Evolutionary conservation across 352 stramenopile genomes (phyloP), one percentile per base, ranked within the genome.

Genomic region (Pythium folliculosum): DNA sequence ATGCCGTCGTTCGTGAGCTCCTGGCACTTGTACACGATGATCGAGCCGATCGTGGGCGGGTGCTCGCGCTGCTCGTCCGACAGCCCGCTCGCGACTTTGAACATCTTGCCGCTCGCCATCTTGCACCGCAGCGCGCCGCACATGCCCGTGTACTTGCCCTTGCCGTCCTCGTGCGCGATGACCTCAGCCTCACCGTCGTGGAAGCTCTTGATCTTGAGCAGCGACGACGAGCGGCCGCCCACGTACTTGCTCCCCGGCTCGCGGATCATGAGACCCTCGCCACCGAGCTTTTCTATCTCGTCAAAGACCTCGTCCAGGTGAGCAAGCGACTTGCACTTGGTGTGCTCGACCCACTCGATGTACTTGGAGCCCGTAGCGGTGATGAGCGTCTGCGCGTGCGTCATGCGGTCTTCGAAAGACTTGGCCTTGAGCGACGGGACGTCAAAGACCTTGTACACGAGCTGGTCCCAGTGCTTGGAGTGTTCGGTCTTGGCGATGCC

Each of bases 161-260:
- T 90, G 48, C 85, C 84, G 38, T 78, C 76, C 52, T 91, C 82
- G 62, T 92, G 66, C 16, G 81, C 81, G 35, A 91, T 71, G 37
- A 93, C 77, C 21, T 78, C 69, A 5, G 81, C 85, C 49, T 92
- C 84, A 25, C 78, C 83, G 47, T 91, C 82, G 65, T 87, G 76
- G 67, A 93, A 90, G 50, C 69, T 89, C 75, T 93, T 93, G 63
- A 89, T 83, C 69, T 93, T 92, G 53, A 93, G 71, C 45, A 93
- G 69, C 19, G 84, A 86, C 22, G 70, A 79, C 38, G 81, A 89
- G 8, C 85, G 80, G 0, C 70, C 72, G 6, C 70, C 57, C 7
- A 55, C 62, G 72, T 92, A 93, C 32, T 71, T 58, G 63, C 82
- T 91, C 0, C 56, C 63, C 0, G 82, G 81, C 53, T 92, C 68